Percentiles rank a stretch among this genome's conserved stretches.
phyloP scores from a whole-genome alignment of 345 rosid genomes.

The thale cress (Arabidopsis thaliana) region DNA sequence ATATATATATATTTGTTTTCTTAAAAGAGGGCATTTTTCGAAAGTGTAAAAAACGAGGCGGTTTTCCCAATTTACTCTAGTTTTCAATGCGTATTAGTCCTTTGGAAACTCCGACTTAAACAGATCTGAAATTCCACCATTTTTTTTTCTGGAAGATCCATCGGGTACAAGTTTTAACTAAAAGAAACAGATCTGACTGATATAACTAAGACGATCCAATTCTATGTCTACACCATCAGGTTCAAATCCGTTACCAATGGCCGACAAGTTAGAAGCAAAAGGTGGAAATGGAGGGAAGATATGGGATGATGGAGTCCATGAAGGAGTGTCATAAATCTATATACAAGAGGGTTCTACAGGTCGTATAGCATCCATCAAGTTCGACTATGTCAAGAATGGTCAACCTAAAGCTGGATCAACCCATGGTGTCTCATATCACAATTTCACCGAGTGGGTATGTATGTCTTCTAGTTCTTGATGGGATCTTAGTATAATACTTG shows the following conservation, averaged over 20 bases:
- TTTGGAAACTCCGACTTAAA: neutral
- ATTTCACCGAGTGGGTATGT: conserved; percentile 32
- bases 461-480: neutral
- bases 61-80: no score
- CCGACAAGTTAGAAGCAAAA: conserved; percentile 29
- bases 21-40: no score
- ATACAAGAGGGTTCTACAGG: conserved; percentile 15
- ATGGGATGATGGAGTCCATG: conserved; percentile 39
- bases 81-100: no score
- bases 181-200: no score
- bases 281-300: conserved; percentile 28
- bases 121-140: neutral
- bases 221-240: neutral
- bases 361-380: conserved; percentile 23
- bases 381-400: conserved; percentile 29
- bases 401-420: conserved; percentile 11
- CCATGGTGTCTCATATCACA: neutral
- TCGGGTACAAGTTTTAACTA: neutral
- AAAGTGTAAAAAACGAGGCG: no score
- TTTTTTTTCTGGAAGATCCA: neutral
- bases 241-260: neutral
- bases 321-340: conserved; percentile 9
- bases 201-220: no score
- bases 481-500: no score
- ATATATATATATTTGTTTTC: no score